phyloP scores from a whole-genome alignment of 805 yeast species.

The Teunomyces barrocoloradensis region DNA sequence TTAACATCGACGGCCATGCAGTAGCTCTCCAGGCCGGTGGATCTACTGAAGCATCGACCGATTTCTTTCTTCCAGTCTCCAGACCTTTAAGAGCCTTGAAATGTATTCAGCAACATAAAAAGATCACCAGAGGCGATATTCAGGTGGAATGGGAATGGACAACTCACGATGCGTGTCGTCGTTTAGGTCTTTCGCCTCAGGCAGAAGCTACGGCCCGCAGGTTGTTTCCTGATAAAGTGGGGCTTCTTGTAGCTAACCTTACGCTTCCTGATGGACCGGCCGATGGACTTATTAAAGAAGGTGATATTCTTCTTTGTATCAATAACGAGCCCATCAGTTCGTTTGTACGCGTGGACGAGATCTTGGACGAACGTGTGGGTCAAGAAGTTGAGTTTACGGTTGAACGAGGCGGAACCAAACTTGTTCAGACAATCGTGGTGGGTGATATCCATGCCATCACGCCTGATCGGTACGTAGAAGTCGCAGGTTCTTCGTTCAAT shows the following conservation, averaged over 20 bases:
- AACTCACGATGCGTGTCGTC: slow-evolving; percentile 87
- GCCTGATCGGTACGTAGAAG: slow-evolving; percentile 76
- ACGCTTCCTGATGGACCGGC: slow-evolving; percentile 87
- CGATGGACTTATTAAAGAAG: slow-evolving; percentile 69
- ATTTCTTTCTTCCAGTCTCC: slow-evolving; percentile 83
- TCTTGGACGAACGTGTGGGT: slow-evolving; percentile 71
- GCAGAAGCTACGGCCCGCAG: slow-evolving; percentile 70
- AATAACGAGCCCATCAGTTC: slow-evolving; percentile 63
- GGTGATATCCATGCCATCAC: slow-evolving; percentile 80
- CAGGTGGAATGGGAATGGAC: slow-evolving; percentile 86
- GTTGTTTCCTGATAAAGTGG: slow-evolving; percentile 69
- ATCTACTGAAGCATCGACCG: slow-evolving; percentile 85
- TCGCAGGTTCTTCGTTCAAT: slow-evolving; percentile 85
- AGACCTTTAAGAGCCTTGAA: slow-evolving; percentile 77
- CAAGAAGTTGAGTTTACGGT: slow-evolving; percentile 43
- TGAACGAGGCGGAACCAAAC: slow-evolving; percentile 68
- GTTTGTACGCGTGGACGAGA: slow-evolving; percentile 79
- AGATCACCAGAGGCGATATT: slow-evolving; percentile 82
- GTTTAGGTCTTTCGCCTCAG: slow-evolving; percentile 76
- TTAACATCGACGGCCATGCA: slow-evolving; percentile 79
- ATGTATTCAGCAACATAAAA: too few species aligned
- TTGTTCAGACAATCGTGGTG: slow-evolving; percentile 50
- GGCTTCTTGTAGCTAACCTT: slow-evolving; percentile 78
- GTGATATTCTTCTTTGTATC: slow-evolving; percentile 77
- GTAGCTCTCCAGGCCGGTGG: slow-evolving; percentile 97